These are phyloP conservation scores for Auriscalpium vulgare DNA, from an alignment of 768 basidiomycete species.

Conservation along the genomic window DNA sequence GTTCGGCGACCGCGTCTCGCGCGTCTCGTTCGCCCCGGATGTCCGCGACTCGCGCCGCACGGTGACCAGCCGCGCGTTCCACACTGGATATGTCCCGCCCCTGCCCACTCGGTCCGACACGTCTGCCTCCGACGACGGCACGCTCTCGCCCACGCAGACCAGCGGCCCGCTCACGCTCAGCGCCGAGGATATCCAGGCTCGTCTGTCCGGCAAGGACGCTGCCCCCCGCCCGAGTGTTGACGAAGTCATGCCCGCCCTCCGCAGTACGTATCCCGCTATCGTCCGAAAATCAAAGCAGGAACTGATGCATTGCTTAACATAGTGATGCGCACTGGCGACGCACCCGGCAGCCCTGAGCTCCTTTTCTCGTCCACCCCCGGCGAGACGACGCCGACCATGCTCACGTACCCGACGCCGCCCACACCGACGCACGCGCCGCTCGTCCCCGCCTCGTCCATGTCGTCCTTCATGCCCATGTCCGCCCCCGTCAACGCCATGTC, in stretches of 20 bases:
- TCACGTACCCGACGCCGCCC: slow-evolving; percentile 21
- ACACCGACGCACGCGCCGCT: slow-evolving; percentile 26
- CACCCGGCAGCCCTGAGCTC: slow-evolving; percentile 33
- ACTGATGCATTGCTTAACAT: not conserved
- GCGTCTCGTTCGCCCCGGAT: slow-evolving; percentile 66
- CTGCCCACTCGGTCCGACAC: slow-evolving; percentile 26
- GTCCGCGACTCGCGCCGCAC: slow-evolving; percentile 41
- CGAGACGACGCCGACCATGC: slow-evolving; percentile 4
- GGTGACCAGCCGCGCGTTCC: slow-evolving; percentile 35
- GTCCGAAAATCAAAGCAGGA: not conserved
- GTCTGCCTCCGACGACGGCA: slow-evolving; percentile 12
- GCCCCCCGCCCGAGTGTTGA: slow-evolving; percentile 36
- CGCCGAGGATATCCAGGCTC: slow-evolving; percentile 53
- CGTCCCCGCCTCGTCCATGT: slow-evolving; percentile 28
- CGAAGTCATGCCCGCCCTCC: slow-evolving; percentile 62
- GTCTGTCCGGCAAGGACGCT: slow-evolving; percentile 32
- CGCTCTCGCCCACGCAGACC: slow-evolving; percentile 38
- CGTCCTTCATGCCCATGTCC: slow-evolving; percentile 32
- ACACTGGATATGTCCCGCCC: slow-evolving; percentile 32
- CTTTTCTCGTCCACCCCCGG: slow-evolving; percentile 29
- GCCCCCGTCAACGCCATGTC: slow-evolving; percentile 38
- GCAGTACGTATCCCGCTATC: slow-evolving; percentile 35
- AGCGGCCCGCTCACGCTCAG: slow-evolving; percentile 36
- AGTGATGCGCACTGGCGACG: slow-evolving; percentile 69
- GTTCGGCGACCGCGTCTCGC: slow-evolving; percentile 36